Conservation (phyloP, 148 eudicot genomes). For the Amaranthus palmeri region DNA sequence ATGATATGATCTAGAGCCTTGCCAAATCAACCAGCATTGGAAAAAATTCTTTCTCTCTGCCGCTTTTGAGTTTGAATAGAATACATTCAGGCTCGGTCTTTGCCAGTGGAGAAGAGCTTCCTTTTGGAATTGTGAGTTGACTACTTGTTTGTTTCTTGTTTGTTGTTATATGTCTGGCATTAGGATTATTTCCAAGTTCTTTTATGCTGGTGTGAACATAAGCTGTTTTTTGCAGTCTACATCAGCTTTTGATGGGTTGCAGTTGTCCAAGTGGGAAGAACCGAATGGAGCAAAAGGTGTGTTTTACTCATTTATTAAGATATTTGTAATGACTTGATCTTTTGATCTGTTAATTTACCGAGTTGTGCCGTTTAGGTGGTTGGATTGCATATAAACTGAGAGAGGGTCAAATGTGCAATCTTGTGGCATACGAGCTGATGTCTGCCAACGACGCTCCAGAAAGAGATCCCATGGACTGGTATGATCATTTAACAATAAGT, state of each 20-base stretch:
- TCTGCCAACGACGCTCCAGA: constrained; percentile 97
- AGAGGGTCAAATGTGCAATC: constrained; percentile 44
- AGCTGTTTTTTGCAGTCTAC: constrained; percentile 52
- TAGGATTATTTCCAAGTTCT: constrained; percentile 5
- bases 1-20: constrained; percentile 57
- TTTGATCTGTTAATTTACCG: neutral
- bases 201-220: neutral
- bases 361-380: constrained; percentile 49
- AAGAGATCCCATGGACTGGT: constrained; percentile 97
- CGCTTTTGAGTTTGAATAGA: constrained; percentile 70
- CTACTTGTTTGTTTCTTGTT: neutral
- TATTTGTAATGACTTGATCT: neutral
- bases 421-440: constrained; percentile 82
- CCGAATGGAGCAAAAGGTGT: constrained; percentile 96
- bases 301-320: neutral
- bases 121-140: constrained; percentile 84
- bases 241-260: constrained; percentile 89
- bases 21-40: constrained; percentile 25
- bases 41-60: constrained; percentile 50
- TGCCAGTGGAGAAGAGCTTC: constrained; percentile 95
- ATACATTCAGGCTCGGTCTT: constrained; percentile 74
- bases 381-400: constrained; percentile 64
- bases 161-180: neutral
- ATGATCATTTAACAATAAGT: constrained; percentile 16
- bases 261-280: constrained; percentile 91